Base-by-base conservation (phyloP, 2,329 filamentous ascomycete species). In the Leptoxyphium fumago region DNA sequence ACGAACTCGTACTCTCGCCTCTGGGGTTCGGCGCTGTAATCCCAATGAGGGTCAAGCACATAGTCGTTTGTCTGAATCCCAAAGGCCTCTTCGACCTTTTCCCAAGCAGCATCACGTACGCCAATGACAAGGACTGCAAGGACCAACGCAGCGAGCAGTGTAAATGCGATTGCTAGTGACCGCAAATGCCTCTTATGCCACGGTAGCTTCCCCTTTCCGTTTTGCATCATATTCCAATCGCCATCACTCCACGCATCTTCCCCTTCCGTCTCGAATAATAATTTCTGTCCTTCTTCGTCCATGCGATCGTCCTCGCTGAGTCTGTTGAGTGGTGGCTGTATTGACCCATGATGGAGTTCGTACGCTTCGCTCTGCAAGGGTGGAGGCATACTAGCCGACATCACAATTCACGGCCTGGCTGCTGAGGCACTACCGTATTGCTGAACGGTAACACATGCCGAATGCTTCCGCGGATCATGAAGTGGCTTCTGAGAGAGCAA, bases 1-100 rank as follows among this genome's bases (percentile, higher is more conserved):
- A 64, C 72, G 77, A 78, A 83, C 47, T 70, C 62, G 52, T 77
- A 79, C 48, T 74, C 69, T 51, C 79, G 69, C 2, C 66, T 68
- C 13, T 66, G 68, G 0, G 71, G 67, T 2, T 65, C 50, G 0
- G 72, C 69, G 14, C 64, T 39, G 47, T 69, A 68, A 46, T 80
- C 61, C 80, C 80, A 84, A 2, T 62, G 50, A 0, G 67, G 55
- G 42, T 73, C 64, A 13, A 84, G 64, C 3, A 77, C 58, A 47
- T 84, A 81, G 41, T 78, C 72, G 1, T 63, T 56, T 5, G 45
- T 52, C n/a, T 47, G 29, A 10, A 66, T 41, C 57, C 55, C 39
- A 5, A 36, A 15, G 11, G 32, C 32, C 32, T 36, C 32, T 36
- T 36, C 32, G 5, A 15, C 15, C 32, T 36, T 36, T 15, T 36